These are phyloP conservation scores for Dryas integrifolia DNA, from an alignment of 331 rosid genomes.

Conservation along the genomic window DNA sequence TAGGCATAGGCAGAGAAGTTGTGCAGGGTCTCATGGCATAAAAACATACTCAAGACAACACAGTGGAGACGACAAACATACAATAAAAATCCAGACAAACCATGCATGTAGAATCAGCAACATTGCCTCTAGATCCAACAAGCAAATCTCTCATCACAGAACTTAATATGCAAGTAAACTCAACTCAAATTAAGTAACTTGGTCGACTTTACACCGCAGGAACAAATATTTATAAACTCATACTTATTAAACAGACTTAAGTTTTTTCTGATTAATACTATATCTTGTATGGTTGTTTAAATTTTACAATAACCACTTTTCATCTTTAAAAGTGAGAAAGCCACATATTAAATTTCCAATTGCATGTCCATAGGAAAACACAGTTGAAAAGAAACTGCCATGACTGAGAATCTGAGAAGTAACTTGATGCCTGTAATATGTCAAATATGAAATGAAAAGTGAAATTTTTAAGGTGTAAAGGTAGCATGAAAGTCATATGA, in stretches of 20 bases:
- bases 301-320: not conserved
- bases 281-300: not conserved
- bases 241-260: no score
- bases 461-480: not conserved
- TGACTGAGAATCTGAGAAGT: not conserved
- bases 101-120: not conserved
- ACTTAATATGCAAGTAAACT: not conserved
- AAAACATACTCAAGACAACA: not conserved
- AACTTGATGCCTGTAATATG: not conserved
- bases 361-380: not conserved
- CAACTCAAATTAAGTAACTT: not conserved
- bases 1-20: not conserved
- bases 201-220: not conserved
- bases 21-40: not conserved
- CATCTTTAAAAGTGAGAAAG: not conserved
- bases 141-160: not conserved
- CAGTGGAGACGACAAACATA: not conserved
- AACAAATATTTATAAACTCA: no score
- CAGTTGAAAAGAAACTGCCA: not conserved
- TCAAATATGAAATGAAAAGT: not conserved
- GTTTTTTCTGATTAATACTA: no score
- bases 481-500: not conserved
- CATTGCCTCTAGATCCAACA: not conserved
- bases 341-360: not conserved
- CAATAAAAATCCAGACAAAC: not conserved